Base-by-base conservation (phyloP, 2,329 filamentous ascomycete genomes). In the Hypomyces rosellus region DNA sequence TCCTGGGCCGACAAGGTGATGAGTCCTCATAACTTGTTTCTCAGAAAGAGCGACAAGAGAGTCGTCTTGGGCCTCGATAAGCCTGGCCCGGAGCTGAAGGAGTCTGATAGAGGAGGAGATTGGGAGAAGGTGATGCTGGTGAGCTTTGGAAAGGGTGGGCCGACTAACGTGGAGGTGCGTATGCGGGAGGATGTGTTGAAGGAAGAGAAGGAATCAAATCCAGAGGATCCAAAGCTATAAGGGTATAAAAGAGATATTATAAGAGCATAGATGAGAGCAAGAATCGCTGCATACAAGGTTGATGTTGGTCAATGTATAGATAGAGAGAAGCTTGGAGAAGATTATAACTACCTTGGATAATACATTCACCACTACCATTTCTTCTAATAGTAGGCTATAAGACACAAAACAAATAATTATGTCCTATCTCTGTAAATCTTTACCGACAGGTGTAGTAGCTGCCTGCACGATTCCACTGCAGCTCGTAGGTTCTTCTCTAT, bases 1-100 rank as follows among this genome's bases (percentile, higher is more conserved):
- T 62, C 75, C 0, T 85, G 80, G 80, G 71, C 67, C 0, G 75
- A 83, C 5, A 82, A 84, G 63, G 76, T 78, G n/a, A 85, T 86
- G 50, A 77, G 76, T 54, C 81, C 83, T 3, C 66, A 69, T 3
- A 65, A 65, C 12, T 47, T 82, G 7, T 71, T 77, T 15, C 58
- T 76, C 50, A 65, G 72, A 42, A 65, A 67, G 43, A 59, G 61
- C 3, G 76, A 78, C 50, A 69, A 70, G 11, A 68, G 77, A 46
- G 59, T 72, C 11, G 76, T 85, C 2, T 59, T 86, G 37, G 77
- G 69, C 0, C 61, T 86, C n/a, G 78, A 82, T 47, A 74, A 73
- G 57, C 78, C 81, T 0, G 80, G 80, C 0, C 70, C 67, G 4
- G 82, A 85, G 63, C 65, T 85, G 34, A 68, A 67, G 56, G 73